Base-by-base conservation (phyloP, 352 stramenopile genomes). In the Phytophthora nicotianae region DNA sequence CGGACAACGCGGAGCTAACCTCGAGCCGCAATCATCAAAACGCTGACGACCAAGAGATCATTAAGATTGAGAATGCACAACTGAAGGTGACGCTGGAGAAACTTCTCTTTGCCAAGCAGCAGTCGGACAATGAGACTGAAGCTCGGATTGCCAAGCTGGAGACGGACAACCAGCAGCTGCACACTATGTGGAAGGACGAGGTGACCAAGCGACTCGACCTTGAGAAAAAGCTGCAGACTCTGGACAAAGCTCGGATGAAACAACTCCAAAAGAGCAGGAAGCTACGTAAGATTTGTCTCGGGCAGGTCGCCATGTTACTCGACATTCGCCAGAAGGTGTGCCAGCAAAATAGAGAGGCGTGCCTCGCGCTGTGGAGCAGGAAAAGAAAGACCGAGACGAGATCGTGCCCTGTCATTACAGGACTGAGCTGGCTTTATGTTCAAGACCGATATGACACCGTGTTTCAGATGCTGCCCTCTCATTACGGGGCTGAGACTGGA, bases 141-240 rank as follows among this genome's bases (percentile, higher is more conserved):
- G 49, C 8, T 45, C 7, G 20, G 49, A 24, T 46, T 13, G 11
- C 49, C 21, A 55, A 33, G 13, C 19, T 55, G 14, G 50, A 57
- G 49, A 35, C n/a, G 2, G 49, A 46, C 7, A 45, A 55, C n/a
- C 19, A 19, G 48, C 48, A 54, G 11, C 19, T 54, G 11, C 17
- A 43, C 29, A 54, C 43, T 9, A 32, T 54, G 19, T 32, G 47
- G 47, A 54, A 54, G 32, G 29, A 57, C n/a, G 33, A 47, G n/a
- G 21, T 17, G 21, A 27, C 23, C 14, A 57, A 26, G n/a, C 4
- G 50, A 27, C 20, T 47, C 21, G 33, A 57, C 4, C 21, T 57
- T 5, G 47, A 47, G 7, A 57, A 57, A 35, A 57, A 57, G 35
- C 21, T 57, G 2, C 21, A 57, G 32, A 32, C 17, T 37, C 33